phyloP scores from a whole-genome alignment of 2,329 filamentous ascomycete genomes.

The Trichoderma sp. region DNA sequence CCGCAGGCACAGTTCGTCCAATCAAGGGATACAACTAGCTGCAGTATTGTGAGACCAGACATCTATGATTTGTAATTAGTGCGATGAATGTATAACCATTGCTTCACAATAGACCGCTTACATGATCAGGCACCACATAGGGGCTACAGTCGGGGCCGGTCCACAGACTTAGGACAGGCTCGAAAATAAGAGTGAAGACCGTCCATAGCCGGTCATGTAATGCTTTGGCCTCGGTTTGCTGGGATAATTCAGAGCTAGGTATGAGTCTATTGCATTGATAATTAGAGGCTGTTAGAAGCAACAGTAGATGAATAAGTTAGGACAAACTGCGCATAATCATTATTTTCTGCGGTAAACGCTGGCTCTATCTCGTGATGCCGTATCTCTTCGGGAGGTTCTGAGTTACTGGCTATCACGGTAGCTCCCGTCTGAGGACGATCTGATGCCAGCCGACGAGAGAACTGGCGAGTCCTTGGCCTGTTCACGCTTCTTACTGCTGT shows the following conservation, averaged over 20 bases:
- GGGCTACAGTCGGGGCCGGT: slow-evolving; percentile 15
- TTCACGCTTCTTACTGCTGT: neutral
- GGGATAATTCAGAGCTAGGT: neutral
- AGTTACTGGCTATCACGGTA: neutral
- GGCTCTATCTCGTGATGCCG: neutral
- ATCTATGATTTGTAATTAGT: neutral
- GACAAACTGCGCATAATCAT: neutral
- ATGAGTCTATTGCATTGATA: neutral
- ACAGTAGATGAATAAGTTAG: no score
- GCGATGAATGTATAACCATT: neutral
- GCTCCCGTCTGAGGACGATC: neutral
- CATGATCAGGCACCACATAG: slow-evolving; percentile 4
- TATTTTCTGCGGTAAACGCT: neutral
- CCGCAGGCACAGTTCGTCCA: neutral
- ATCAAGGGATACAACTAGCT: slow-evolving; percentile 10
- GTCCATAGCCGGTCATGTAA: slow-evolving; percentile 8
- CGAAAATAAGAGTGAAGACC: neutral
- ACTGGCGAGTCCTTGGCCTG: neutral
- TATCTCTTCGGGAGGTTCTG: neutral
- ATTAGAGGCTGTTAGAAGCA: neutral
- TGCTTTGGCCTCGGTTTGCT: neutral
- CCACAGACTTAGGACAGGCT: slow-evolving; percentile 10
- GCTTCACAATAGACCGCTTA: neutral
- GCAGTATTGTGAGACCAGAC: neutral
- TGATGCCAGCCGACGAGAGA: neutral